Percentiles rank a stretch among this genome's conserved stretches.
Evolutionary conservation across 495 filamentous ascomycete species (phyloP).

Genomic region (Neurospora sp.): DNA sequence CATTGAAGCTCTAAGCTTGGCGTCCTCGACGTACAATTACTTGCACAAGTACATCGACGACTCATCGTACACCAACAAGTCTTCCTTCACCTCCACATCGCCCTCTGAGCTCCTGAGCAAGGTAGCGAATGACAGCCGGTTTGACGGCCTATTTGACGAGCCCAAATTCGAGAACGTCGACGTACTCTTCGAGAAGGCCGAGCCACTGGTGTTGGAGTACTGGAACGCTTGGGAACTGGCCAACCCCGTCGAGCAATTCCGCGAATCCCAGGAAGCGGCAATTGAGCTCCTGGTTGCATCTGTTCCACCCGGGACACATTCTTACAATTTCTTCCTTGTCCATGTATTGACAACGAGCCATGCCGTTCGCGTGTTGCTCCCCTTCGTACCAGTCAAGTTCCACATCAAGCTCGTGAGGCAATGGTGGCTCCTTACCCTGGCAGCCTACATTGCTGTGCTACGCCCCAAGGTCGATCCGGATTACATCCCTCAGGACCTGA

Average conservation of each 20-base stretch:
- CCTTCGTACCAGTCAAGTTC: slow-evolving; percentile 60
- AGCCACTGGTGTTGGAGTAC: slow-evolving; percentile 54
- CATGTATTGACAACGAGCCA: slow-evolving; percentile 78
- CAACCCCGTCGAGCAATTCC: slow-evolving; percentile 58
- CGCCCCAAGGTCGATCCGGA: slow-evolving; percentile 61
- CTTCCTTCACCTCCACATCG: slow-evolving; percentile 42
- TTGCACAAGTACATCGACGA: slow-evolving; percentile 74
- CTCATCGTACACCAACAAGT: slow-evolving; percentile 49
- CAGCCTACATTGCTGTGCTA: slow-evolving; percentile 65
- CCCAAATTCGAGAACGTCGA: slow-evolving; percentile 55
- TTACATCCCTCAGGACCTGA: slow-evolving; percentile 50
- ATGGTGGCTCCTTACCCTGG: slow-evolving; percentile 79
- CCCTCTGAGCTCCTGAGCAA: slow-evolving; percentile 57
- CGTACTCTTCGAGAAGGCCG: slow-evolving; percentile 54
- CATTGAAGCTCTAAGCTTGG: slow-evolving; percentile 70
- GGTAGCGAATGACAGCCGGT: slow-evolving; percentile 41
- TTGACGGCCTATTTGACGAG: slow-evolving; percentile 50
- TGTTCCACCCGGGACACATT: slow-evolving; percentile 44
- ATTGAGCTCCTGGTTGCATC: slow-evolving; percentile 59
- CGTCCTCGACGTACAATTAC: slow-evolving; percentile 59
- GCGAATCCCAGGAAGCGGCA: slow-evolving; percentile 66
- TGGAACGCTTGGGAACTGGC: slow-evolving; percentile 75
- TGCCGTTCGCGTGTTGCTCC: slow-evolving; percentile 76
- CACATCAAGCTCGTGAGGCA: slow-evolving; percentile 65
- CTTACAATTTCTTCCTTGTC: slow-evolving; percentile 77